phyloP scores from a whole-genome alignment of 179 eudicot species.

The Actinidia arguta region DNA sequence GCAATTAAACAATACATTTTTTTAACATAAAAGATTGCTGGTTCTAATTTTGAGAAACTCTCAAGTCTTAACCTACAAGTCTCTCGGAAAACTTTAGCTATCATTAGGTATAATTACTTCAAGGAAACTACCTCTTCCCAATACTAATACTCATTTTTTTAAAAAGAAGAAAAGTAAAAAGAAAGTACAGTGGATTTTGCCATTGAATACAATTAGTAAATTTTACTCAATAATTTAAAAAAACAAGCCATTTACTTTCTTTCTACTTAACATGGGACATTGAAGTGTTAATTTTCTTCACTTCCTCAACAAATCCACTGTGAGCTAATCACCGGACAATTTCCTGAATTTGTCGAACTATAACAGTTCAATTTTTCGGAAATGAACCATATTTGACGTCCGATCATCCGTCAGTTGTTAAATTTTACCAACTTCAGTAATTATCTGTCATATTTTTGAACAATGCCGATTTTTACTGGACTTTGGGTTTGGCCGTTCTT shows the following conservation, averaged over 20 bases:
- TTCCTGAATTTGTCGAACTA: not conserved
- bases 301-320: not conserved
- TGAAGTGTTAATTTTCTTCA: constrained; percentile 7
- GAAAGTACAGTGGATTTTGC: not conserved
- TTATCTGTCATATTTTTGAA: not conserved
- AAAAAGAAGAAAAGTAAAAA: too few species aligned
- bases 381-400: not conserved
- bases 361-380: not conserved
- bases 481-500: not conserved
- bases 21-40: not conserved
- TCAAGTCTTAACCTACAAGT: not conserved
- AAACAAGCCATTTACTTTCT: not conserved
- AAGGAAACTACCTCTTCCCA: not conserved
- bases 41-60: not conserved
- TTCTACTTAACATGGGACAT: not conserved
- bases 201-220: not conserved
- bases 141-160: too few species aligned
- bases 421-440: not conserved
- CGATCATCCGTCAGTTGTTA: not conserved
- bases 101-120: not conserved
- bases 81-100: not conserved
- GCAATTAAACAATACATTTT: not conserved
- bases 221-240: not conserved
- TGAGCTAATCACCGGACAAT: not conserved
- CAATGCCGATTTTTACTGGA: too few species aligned